phyloP scores from a whole-genome alignment of 257 asterid genomes.

The Knoxia roxburghii region DNA sequence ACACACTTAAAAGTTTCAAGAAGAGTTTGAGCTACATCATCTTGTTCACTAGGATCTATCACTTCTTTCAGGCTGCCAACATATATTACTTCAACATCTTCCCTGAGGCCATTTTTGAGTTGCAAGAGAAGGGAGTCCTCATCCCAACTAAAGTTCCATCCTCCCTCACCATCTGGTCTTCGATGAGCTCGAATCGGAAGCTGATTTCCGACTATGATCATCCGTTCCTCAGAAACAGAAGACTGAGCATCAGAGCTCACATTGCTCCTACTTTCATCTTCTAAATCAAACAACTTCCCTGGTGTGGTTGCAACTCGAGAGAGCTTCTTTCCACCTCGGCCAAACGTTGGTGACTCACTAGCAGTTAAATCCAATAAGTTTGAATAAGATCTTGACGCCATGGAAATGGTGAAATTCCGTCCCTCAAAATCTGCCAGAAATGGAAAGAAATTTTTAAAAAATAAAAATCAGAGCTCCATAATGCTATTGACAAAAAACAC shows the following conservation, averaged over 20 bases:
- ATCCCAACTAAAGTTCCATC: constrained; percentile 81
- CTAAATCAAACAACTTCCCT: constrained; percentile 71
- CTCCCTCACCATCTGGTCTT: constrained; percentile 36
- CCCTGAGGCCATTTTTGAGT: constrained; percentile 79
- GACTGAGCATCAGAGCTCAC: constrained; percentile 73
- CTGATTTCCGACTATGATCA: constrained; percentile 75
- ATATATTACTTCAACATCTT: constrained; percentile 71
- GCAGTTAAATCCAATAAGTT: constrained; percentile 75
- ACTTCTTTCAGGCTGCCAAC: constrained; percentile 76
- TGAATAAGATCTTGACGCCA: constrained; percentile 82
- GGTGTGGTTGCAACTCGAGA: constrained; percentile 71
- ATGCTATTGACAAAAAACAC: background rate
- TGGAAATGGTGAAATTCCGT: constrained; percentile 13
- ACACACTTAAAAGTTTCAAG: constrained; percentile 80
- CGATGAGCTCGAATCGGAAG: constrained; percentile 64
- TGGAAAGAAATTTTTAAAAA: constrained; percentile 15
- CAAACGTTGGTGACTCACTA: constrained; percentile 51
- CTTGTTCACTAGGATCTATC: constrained; percentile 58
- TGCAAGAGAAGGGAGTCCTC: constrained; percentile 81
- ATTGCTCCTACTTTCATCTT: constrained; percentile 64
- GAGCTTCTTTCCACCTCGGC: constrained; percentile 53
- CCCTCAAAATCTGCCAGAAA: constrained; percentile 1
- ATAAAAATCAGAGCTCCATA: constrained; percentile 3
- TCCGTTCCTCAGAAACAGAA: constrained; percentile 61
- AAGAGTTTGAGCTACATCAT: constrained; percentile 67